Percentiles rank a stretch among this genome's conserved stretches.
Conservation (phyloP, 2,329 filamentous ascomycete genomes). For the Colletotrichum shisoi region DNA sequence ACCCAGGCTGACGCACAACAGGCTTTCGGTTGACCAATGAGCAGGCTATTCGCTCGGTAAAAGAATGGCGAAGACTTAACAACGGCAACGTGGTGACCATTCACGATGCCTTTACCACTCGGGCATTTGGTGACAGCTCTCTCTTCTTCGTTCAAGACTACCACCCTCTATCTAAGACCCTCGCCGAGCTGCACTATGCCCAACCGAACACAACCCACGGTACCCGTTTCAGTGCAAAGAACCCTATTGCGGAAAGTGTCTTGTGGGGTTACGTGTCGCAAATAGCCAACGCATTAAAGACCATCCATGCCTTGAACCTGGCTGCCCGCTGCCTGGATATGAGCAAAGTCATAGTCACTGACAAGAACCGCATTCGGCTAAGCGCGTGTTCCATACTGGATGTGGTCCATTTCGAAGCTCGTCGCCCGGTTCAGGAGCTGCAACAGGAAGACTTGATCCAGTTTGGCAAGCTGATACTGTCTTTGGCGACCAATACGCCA, state of each 20-base stretch:
- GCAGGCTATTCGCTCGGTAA: constrained; percentile 83
- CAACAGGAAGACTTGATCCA: constrained; percentile 88
- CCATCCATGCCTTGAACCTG: constrained; percentile 81
- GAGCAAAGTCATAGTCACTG: constrained; percentile 88
- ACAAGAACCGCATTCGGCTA: constrained; percentile 87
- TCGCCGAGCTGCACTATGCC: constrained; percentile 80
- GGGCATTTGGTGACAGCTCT: constrained; percentile 92
- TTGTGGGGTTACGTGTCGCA: constrained; percentile 95
- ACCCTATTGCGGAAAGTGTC: constrained; percentile 71
- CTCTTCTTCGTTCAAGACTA: constrained; percentile 94
- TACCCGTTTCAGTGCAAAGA: constrained; percentile 57
- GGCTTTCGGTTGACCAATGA: constrained; percentile 89
- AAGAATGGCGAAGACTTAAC: constrained; percentile 86
- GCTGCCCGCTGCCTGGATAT: constrained; percentile 87
- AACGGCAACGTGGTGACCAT: constrained; percentile 85
- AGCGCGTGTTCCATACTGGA: constrained; percentile 90
- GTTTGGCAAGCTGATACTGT: constrained; percentile 85
- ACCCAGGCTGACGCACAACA: constrained; percentile 46
- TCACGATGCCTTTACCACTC: constrained; percentile 91
- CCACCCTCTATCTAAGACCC: constrained; percentile 86
- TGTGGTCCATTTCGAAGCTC: constrained; percentile 81
- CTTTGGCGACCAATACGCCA: constrained; percentile 75
- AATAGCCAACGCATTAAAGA: constrained; percentile 84
- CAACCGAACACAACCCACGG: constrained; percentile 49
- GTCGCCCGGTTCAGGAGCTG: constrained; percentile 73